phyloP scores from a whole-genome alignment of 345 rosid genomes.

The Rhodomyrtus tomentosa region DNA sequence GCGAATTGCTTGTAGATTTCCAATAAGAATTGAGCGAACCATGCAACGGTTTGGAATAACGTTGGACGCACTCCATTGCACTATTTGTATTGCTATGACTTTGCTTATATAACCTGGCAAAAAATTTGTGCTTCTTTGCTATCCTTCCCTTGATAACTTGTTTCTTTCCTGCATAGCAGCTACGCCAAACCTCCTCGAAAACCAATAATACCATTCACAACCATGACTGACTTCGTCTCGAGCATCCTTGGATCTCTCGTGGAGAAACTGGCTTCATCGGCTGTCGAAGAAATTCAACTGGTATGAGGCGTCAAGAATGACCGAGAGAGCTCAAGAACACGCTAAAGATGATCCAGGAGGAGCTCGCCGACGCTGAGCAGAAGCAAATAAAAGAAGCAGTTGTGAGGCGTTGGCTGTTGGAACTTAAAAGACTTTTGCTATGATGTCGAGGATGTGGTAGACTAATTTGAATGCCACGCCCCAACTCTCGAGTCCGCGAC shows the following conservation, averaged over 20 bases:
- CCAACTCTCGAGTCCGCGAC: no score
- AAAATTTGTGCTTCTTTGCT: not conserved
- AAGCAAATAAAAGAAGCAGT: not conserved
- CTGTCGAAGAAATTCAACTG: not conserved
- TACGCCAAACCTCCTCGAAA: not conserved
- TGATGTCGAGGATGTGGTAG: constrained; percentile 7
- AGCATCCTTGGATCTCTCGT: not conserved
- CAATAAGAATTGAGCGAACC: not conserved
- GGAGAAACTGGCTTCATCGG: not conserved
- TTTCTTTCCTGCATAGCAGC: not conserved
- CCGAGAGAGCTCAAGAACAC: not conserved
- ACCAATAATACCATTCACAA: not conserved
- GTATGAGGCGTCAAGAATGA: constrained; percentile 1
- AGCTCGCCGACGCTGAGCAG: constrained; percentile 4
- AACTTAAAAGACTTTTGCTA: constrained; percentile 4
- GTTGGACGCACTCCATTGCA: not conserved
- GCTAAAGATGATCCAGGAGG: not conserved
- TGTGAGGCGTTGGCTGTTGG: not conserved
- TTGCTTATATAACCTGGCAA: no score
- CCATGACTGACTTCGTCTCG: not conserved
- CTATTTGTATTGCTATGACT: not conserved
- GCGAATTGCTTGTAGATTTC: not conserved
- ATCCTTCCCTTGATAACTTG: not conserved
- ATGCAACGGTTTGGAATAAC: not conserved
- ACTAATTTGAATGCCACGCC: constrained; percentile 4